Evolutionary conservation across 768 basidiomycete species (phyloP).

Genomic region (Bullera alba): DNA sequence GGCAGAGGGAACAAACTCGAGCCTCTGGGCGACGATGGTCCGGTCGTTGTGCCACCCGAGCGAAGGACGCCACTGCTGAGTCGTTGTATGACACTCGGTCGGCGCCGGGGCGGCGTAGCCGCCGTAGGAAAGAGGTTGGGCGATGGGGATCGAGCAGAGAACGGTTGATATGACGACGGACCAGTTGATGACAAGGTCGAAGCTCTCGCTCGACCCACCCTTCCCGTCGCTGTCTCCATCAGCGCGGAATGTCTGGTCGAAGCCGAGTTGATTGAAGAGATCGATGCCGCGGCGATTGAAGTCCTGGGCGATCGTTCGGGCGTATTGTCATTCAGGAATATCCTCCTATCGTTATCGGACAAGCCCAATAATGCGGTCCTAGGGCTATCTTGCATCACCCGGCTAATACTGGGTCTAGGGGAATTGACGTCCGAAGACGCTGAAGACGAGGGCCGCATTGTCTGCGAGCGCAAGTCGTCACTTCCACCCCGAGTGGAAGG

Average conservation of each 20-base stretch:
- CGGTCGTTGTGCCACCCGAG: too few relatives aligned
- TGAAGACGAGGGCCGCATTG: conserved; percentile 8
- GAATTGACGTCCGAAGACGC: conserved; percentile 7
- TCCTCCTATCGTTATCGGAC: conserved; percentile 2
- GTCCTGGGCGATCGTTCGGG: conserved; percentile 14
- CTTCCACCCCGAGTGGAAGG: too few relatives aligned
- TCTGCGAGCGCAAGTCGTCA: neutral
- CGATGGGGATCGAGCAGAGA: too few relatives aligned
- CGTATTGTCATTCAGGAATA: conserved; percentile 11
- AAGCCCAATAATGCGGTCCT: conserved; percentile 7
- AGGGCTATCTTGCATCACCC: neutral
- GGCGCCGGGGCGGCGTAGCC: conserved; percentile 31
- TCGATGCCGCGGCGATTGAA: conserved; percentile 20
- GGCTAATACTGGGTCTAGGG: neutral
- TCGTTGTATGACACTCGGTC: conserved; percentile 27
- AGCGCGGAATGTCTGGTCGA: neutral
- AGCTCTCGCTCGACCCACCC: conserved; percentile 17
- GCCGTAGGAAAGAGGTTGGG: conserved; percentile 22
- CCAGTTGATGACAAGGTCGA: conserved; percentile 34
- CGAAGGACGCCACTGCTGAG: conserved; percentile 29
- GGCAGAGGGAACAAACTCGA: conserved; percentile 32
- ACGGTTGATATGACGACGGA: conserved; percentile 15
- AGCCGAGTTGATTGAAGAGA: conserved; percentile 10
- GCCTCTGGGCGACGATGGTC: conserved; percentile 23
- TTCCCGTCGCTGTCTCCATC: neutral